A percentile compares a stretch with the other conserved stretches of the same genome.
These are phyloP conservation scores for Ogataea populi-albae DNA, from an alignment of 805 yeast species.

Conservation along the genomic window DNA sequence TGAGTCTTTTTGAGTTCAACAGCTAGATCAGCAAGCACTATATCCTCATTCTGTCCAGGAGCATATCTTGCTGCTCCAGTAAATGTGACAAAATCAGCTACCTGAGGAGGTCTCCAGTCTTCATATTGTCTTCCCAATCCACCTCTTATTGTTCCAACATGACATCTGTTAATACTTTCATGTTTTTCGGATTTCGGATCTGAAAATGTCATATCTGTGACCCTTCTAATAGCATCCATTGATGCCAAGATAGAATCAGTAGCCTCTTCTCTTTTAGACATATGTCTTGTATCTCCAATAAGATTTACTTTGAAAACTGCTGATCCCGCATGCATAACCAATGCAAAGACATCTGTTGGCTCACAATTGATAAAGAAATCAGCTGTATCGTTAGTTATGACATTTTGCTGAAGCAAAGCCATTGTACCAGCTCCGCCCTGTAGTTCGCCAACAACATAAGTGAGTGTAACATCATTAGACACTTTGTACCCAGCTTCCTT, in stretches of 20 bases:
- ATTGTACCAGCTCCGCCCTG: conserved; percentile 34
- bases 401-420: conserved; percentile 24
- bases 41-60: conserved; percentile 29
- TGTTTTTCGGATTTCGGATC: conserved; percentile 23
- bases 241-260: conserved; percentile 32
- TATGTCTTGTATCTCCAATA: conserved; percentile 32
- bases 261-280: conserved; percentile 33
- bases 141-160: conserved; percentile 32
- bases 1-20: conserved; percentile 25
- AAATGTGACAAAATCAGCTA: conserved; percentile 31
- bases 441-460: conserved; percentile 28
- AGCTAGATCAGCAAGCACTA: conserved; percentile 25
- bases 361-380: conserved; percentile 32
- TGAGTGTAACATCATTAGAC: conserved; percentile 28
- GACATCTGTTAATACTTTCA: conserved; percentile 29
- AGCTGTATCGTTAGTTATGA: conserved; percentile 26
- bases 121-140: conserved; percentile 31
- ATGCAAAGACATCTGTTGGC: conserved; percentile 31
- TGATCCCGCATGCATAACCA: conserved; percentile 33
- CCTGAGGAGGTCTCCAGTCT: conserved; percentile 33
- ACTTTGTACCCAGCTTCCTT: conserved; percentile 30
- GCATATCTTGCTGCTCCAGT: conserved; percentile 33
- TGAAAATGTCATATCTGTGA: conserved; percentile 28
- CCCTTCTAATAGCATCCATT: conserved; percentile 27
- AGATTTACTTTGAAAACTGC: conserved; percentile 29